These are phyloP conservation scores for Nigrograna mackinnonii DNA, from an alignment of 2,329 filamentous ascomycete genomes.

Conservation along the genomic window DNA sequence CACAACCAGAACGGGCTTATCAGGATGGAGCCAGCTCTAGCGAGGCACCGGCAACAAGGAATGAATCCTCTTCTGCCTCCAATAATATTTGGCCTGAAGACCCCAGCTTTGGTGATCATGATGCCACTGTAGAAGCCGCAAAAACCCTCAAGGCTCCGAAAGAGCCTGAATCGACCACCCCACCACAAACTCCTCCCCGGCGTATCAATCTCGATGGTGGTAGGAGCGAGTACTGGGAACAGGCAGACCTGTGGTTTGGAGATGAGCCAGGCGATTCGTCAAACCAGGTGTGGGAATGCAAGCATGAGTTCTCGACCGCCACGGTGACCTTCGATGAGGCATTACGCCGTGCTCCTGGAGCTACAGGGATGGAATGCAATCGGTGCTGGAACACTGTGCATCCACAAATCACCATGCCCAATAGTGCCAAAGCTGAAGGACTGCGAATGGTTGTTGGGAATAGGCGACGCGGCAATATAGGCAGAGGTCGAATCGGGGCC, in stretches of 20 bases:
- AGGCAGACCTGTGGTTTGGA: constrained; percentile 35
- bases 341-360: constrained; percentile 5
- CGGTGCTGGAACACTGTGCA: constrained; percentile 30
- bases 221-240: constrained; percentile 31
- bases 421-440: too few relatives aligned
- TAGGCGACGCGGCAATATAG: neutral
- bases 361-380: constrained; percentile 29
- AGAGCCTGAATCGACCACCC: neutral
- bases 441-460: constrained; percentile 7
- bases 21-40: too few relatives aligned
- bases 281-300: constrained; percentile 27
- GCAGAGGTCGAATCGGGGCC: too few relatives aligned
- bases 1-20: too few relatives aligned
- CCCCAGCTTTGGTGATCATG: too few relatives aligned
- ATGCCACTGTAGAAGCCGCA: too few relatives aligned
- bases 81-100: too few relatives aligned
- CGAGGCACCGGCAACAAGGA: too few relatives aligned
- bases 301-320: constrained; percentile 22
- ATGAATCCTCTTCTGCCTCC: too few relatives aligned
- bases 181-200: constrained; percentile 5
- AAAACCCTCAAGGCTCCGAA: too few relatives aligned
- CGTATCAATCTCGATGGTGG: constrained; percentile 39
- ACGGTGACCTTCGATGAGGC: constrained; percentile 17
- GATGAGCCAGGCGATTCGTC: constrained; percentile 36
- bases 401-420: constrained; percentile 20